Conservation (phyloP, 345 rosid species). For the Mercurialis annua region DNA sequence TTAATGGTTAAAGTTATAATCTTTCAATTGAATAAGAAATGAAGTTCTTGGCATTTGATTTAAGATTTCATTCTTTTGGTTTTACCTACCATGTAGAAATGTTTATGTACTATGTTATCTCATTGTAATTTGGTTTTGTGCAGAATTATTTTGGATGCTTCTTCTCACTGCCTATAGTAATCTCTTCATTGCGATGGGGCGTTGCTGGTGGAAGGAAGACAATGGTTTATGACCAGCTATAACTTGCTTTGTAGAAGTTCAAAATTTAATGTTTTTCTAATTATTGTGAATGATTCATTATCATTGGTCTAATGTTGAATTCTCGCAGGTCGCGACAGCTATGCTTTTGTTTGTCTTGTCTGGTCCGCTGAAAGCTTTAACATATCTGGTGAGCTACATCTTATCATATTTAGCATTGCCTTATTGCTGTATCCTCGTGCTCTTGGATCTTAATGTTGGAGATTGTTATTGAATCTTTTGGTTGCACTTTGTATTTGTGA, state of each 20-base stretch:
- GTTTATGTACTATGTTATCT: background rate
- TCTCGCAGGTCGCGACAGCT: constrained; percentile 78
- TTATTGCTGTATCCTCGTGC: background rate
- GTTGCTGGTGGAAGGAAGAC: constrained; percentile 91
- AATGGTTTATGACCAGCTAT: constrained; percentile 48
- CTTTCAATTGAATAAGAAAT: background rate
- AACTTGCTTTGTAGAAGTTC: background rate
- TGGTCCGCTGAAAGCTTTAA: constrained; percentile 86
- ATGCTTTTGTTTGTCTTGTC: constrained; percentile 79
- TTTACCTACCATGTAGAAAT: background rate
- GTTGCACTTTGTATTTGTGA: background rate
- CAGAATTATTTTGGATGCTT: constrained; percentile 98
- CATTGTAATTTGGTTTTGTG: constrained; percentile 12
- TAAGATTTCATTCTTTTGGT: background rate
- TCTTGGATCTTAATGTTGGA: background rate
- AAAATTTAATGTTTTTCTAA: background rate
- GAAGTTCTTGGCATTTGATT: background rate
- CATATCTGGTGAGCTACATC: constrained; percentile 64
- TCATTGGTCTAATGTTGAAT: constrained; percentile 14
- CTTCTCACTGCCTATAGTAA: constrained; percentile 82
- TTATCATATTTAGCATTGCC: background rate
- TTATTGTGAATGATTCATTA: background rate
- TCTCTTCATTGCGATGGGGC: constrained; percentile 89
- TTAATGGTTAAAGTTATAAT: background rate
- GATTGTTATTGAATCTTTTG: background rate